Evolutionary conservation across 768 basidiomycete species (phyloP).

Genomic region (Suillus alpinus): DNA sequence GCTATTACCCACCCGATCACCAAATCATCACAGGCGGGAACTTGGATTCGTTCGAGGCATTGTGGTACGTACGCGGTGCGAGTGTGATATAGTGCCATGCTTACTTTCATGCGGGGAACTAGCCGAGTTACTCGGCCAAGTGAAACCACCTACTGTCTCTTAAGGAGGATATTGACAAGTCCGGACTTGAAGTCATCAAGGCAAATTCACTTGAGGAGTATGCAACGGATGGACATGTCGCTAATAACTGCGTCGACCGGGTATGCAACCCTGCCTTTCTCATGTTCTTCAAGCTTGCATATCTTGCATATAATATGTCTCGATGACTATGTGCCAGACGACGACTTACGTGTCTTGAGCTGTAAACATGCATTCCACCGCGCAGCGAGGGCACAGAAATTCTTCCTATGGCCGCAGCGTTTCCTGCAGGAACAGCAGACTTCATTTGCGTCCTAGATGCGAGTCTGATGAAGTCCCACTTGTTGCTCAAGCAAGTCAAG

Average conservation of each 20-base stretch:
- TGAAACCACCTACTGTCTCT: conserved; percentile 80
- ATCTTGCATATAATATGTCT: conserved; percentile 61
- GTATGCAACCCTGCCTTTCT: conserved; percentile 41
- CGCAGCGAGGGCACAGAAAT: conserved; percentile 34
- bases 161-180: conserved; percentile 81
- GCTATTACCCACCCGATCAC: conserved; percentile 91
- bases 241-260: conserved; percentile 76
- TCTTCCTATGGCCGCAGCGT: conserved; percentile 50
- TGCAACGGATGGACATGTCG: conserved; percentile 60
- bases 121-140: conserved; percentile 78
- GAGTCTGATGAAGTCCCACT: conserved; percentile 73
- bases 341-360: conserved; percentile 74
- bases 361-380: conserved; percentile 84
- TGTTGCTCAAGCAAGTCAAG: conserved; percentile 65
- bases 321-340: conserved; percentile 77
- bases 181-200: conserved; percentile 76
- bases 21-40: conserved; percentile 81
- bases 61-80: conserved; percentile 53
- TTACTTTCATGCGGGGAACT: conserved; percentile 53
- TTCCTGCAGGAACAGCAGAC: conserved; percentile 61
- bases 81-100: conserved; percentile 1
- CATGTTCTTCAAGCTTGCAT: neutral
- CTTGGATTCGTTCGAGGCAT: conserved; percentile 76
- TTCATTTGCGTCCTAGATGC: conserved; percentile 77
- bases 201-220: conserved; percentile 45